These are phyloP conservation scores for Colletotrichum aenigma DNA, from an alignment of 2,329 filamentous ascomycete species.

Conservation along the genomic window DNA sequence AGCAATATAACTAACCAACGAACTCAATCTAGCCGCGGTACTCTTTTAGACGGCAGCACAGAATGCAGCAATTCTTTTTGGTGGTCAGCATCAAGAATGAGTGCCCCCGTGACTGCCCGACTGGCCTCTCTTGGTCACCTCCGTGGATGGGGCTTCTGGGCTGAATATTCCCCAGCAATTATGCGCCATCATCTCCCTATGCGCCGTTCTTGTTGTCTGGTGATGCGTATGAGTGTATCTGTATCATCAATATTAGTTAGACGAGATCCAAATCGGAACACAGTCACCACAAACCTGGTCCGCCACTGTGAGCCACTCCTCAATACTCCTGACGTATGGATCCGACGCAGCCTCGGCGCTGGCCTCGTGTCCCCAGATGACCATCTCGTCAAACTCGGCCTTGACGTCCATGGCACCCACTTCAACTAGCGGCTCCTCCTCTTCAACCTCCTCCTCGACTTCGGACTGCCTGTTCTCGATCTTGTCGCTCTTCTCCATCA, in stretches of 20 bases:
- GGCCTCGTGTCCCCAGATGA: constrained; percentile 85
- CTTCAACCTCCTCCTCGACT: constrained; percentile 45
- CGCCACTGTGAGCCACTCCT: constrained; percentile 81
- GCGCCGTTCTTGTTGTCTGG: background rate
- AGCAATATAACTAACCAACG: fast-evolving
- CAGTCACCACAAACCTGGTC: constrained; percentile 57
- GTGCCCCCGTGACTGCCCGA: background rate
- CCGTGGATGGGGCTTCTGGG: background rate
- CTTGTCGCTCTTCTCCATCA: constrained; percentile 52
- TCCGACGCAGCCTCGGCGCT: constrained; percentile 67
- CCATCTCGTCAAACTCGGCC: constrained; percentile 73
- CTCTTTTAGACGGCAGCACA: fast-evolving
- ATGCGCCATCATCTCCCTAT: background rate
- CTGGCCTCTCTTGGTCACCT: background rate
- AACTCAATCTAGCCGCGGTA: background rate
- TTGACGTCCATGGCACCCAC: constrained; percentile 65
- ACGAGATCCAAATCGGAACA: background rate
- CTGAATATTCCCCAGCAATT: background rate
- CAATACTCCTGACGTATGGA: constrained; percentile 73
- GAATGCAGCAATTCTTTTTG: background rate
- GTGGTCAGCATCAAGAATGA: background rate
- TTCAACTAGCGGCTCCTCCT: constrained; percentile 40
- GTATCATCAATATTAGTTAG: constrained; percentile 16
- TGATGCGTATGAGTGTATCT: constrained; percentile 38
- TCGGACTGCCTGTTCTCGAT: constrained; percentile 35